Percentiles rank a stretch among this genome's conserved stretches.
Evolutionary conservation across 768 basidiomycete genomes (phyloP).

Genomic region (Amanita phalloides): DNA sequence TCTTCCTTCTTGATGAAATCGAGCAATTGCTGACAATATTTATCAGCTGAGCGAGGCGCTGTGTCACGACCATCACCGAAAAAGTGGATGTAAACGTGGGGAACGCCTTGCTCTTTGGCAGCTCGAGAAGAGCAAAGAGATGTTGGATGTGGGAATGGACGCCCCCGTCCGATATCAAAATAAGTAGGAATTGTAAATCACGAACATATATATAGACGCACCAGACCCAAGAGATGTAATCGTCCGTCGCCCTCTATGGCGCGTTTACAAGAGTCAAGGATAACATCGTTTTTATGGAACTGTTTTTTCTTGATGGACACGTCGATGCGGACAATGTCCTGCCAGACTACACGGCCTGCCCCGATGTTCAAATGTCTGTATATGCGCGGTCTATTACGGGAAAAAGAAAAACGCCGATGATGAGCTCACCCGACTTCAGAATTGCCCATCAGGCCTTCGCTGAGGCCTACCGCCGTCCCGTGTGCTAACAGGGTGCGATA

Average conservation of each 20-base stretch:
- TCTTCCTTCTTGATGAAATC: constrained; percentile 71
- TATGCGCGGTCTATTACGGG: not conserved
- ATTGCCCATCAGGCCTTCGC: constrained; percentile 95
- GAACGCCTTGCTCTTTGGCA: constrained; percentile 78
- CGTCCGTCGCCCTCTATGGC: constrained; percentile 80
- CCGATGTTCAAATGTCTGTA: constrained; percentile 90
- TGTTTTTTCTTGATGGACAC: constrained; percentile 81
- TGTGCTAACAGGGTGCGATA: constrained; percentile 71
- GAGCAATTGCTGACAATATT: constrained; percentile 67
- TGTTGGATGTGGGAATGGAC: constrained; percentile 95
- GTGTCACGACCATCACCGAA: constrained; percentile 94
- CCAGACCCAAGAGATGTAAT: constrained; percentile 82
- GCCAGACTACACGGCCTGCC: constrained; percentile 93
- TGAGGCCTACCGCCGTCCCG: constrained; percentile 86
- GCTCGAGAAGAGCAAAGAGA: constrained; percentile 82
- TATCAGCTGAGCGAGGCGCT: constrained; percentile 72
- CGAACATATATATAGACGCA: constrained; percentile 22
- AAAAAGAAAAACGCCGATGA: not conserved
- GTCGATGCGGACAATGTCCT: constrained; percentile 94
- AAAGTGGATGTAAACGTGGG: constrained; percentile 87
- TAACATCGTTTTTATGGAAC: constrained; percentile 70
- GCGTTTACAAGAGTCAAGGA: constrained; percentile 61
- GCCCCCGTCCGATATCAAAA: constrained; percentile 79
- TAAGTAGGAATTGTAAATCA: not conserved
- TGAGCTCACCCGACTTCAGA: constrained; percentile 85